A percentile compares a stretch with the other conserved stretches of the same genome.
phyloP scores from a whole-genome alignment of 768 basidiomycete species.

The Leccinum longicurvipes region DNA sequence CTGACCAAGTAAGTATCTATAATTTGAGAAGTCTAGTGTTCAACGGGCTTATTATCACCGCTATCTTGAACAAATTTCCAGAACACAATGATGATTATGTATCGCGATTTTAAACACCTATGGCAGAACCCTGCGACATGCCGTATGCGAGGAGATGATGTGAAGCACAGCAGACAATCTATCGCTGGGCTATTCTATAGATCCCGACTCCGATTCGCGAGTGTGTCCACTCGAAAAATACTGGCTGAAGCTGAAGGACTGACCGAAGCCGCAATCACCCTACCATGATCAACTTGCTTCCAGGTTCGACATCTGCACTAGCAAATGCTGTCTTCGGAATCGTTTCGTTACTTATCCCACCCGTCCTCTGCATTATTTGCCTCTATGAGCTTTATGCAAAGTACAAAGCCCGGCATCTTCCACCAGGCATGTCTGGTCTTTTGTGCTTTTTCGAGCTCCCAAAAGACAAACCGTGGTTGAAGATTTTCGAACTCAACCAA shows the following conservation, averaged over 20 bases:
- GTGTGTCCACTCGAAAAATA: no score
- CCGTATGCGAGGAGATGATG: no score
- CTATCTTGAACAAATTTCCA: no score
- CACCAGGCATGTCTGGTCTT: slow-evolving; percentile 17
- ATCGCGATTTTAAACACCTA: no score
- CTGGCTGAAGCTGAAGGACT: not conserved
- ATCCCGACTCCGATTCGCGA: no score
- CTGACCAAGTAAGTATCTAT: no score
- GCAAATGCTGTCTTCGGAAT: not conserved
- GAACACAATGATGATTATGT: no score
- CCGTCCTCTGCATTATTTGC: not conserved
- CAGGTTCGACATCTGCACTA: not conserved
- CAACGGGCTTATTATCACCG: no score
- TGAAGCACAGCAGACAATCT: no score
- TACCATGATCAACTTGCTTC: not conserved
- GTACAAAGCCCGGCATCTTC: slow-evolving; percentile 3
- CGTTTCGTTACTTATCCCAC: not conserved
- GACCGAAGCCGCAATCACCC: not conserved
- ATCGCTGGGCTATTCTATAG: no score
- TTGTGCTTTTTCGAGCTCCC: slow-evolving; percentile 11
- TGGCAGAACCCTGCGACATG: no score
- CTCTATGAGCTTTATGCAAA: slow-evolving; percentile 1
- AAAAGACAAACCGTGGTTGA: slow-evolving; percentile 9
- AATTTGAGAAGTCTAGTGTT: no score
- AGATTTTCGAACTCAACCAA: slow-evolving; percentile 8